Evolutionary conservation across 2,329 filamentous ascomycete species (phyloP).

Genomic region (Aspergillus texensis): DNA sequence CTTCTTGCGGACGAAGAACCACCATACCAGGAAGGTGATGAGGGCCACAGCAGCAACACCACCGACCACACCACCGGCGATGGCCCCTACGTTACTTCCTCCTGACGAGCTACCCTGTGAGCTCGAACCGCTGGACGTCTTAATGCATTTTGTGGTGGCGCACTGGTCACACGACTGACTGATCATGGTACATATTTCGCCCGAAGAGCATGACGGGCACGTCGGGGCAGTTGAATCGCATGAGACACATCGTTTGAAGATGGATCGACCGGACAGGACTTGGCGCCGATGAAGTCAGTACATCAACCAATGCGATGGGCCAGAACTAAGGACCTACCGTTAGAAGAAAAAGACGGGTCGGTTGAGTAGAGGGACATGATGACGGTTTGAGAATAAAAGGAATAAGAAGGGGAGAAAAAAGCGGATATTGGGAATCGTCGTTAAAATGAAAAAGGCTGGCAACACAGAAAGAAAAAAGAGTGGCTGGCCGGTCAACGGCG

Average conservation of each 20-base stretch:
- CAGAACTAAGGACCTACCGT: conserved; percentile 22
- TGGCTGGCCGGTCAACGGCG: conserved; percentile 36
- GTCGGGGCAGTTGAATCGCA: conserved; percentile 57
- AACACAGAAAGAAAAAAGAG: conserved; percentile 21
- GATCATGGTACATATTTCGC: conserved; percentile 62
- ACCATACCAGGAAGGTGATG: conserved; percentile 79
- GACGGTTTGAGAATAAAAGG: conserved; percentile 13
- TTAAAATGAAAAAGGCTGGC: conserved; percentile 7
- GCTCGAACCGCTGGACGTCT: conserved; percentile 38
- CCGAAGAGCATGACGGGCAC: conserved; percentile 61
- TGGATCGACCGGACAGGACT: conserved; percentile 27
- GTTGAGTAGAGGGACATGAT: conserved; percentile 32
- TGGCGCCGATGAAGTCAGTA: not conserved
- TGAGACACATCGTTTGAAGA: conserved; percentile 54
- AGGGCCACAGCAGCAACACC: conserved; percentile 76
- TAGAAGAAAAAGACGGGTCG: conserved; percentile 23
- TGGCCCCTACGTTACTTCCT: conserved; percentile 75
- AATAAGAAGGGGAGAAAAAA: conserved; percentile 11
- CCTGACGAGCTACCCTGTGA: conserved; percentile 24
- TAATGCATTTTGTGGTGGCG: conserved; percentile 59
- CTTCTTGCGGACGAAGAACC: conserved; percentile 80
- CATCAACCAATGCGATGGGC: conserved; percentile 2
- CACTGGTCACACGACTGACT: conserved; percentile 63
- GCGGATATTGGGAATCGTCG: conserved; percentile 7
- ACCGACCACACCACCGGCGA: conserved; percentile 88